A percentile compares a stretch with the other conserved stretches of the same genome.
These are phyloP conservation scores for Parvularia atlantis DNA, from an alignment of 78 protist species.

Conservation along the genomic window DNA sequence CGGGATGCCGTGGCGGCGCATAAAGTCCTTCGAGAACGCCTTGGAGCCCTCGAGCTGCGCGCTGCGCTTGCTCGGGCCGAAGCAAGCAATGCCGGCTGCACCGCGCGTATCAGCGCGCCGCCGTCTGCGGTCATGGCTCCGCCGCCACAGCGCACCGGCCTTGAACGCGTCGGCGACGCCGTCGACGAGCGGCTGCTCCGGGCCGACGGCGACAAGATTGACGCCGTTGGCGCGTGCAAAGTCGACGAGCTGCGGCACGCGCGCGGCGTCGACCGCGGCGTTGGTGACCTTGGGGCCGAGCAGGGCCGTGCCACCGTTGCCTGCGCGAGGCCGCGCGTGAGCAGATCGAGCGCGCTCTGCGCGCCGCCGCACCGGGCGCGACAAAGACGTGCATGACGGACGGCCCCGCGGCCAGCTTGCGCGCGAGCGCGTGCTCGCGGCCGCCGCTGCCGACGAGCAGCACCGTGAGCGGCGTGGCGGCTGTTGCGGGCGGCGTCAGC, in stretches of 20 bases:
- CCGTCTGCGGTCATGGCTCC: not conserved
- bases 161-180: conserved; percentile 55
- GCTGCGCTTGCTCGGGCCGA: conserved; percentile 67
- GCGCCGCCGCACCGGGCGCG: conserved; percentile 30
- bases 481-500: too few relatives aligned
- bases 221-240: too few relatives aligned
- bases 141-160: conserved; percentile 11
- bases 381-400: conserved; percentile 6
- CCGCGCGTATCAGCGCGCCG: not conserved
- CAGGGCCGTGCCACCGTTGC: conserved; percentile 10
- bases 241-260: not conserved
- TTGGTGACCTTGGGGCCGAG: not conserved
- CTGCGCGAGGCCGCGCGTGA: too few relatives aligned
- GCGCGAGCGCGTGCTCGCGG: conserved; percentile 22
- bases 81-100: conserved; percentile 18
- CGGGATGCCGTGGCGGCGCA: conserved; percentile 66
- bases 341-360: too few relatives aligned
- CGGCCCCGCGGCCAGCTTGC: conserved; percentile 7
- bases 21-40: conserved; percentile 75
- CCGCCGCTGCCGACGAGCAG: conserved; percentile 26
- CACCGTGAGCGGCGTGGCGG: too few relatives aligned
- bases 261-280: conserved; percentile 2
- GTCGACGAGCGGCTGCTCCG: conserved; percentile 75
- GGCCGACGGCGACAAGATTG: conserved; percentile 71
- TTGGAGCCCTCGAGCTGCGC: conserved; percentile 75